These are phyloP conservation scores for Hericium alpestre DNA, from an alignment of 768 basidiomycete genomes.

Conservation along the genomic window DNA sequence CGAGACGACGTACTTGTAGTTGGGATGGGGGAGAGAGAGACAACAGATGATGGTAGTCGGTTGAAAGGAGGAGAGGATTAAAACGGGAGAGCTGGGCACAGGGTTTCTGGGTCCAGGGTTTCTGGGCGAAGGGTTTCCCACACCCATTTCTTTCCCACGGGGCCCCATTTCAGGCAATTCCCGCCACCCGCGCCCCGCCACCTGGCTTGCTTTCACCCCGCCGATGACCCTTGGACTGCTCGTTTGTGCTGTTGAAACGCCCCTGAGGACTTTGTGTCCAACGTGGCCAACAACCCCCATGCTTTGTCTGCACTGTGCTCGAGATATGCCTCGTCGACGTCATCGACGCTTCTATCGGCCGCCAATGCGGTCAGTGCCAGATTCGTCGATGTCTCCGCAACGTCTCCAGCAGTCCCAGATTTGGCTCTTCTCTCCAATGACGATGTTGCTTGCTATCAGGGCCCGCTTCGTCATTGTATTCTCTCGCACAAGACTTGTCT, in stretches of 20 bases:
- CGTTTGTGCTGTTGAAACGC: not conserved
- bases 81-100: constrained; percentile 16
- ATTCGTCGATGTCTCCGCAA: too few species aligned
- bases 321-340: too few species aligned
- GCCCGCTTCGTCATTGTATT: too few species aligned
- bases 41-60: constrained; percentile 10
- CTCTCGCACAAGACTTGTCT: too few species aligned
- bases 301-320: too few species aligned
- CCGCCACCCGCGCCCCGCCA: not conserved
- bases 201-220: not conserved
- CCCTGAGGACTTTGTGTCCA: too few species aligned
- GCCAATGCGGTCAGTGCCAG: too few species aligned
- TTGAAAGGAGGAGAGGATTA: constrained; percentile 12
- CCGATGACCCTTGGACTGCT: not conserved
- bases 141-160: constrained; percentile 1
- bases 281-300: too few species aligned
- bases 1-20: constrained; percentile 3
- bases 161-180: not conserved
- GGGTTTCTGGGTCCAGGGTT: constrained; percentile 16
- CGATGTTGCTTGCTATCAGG: too few species aligned
- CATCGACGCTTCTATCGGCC: too few species aligned
- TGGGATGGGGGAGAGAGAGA: constrained; percentile 2
- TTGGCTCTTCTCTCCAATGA: too few species aligned
- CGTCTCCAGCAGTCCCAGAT: too few species aligned
- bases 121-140: constrained; percentile 14